These are phyloP conservation scores for Corynascus novoguineensis DNA, from an alignment of 495 filamentous ascomycete genomes.

Conservation along the genomic window DNA sequence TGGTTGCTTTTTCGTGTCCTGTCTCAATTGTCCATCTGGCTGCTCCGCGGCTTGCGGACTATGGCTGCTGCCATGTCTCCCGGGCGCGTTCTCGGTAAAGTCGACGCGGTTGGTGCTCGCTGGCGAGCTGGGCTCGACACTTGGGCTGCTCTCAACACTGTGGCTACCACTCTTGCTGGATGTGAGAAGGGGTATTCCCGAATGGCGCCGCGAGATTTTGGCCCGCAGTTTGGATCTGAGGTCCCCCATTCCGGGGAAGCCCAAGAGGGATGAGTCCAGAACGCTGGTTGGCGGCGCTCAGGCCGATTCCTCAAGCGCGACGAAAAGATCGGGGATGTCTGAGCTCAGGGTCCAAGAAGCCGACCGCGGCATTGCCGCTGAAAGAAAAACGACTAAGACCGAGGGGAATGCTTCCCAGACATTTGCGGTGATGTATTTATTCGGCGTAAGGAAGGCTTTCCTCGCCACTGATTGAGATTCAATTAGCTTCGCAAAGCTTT, in stretches of 20 bases:
- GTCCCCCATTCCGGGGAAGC: constrained; percentile 38
- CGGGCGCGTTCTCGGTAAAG: not conserved
- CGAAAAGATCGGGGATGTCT: not conserved
- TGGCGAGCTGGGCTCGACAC: constrained; percentile 10
- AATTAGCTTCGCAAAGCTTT: not conserved
- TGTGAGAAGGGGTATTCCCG: constrained; percentile 33
- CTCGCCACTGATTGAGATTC: not conserved
- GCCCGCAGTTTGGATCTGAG: constrained; percentile 43
- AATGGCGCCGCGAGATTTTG: constrained; percentile 44
- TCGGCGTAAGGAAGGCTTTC: not conserved
- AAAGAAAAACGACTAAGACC: no score
- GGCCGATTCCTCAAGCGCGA: not conserved
- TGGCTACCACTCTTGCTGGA: constrained; percentile 15
- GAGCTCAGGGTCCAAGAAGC: no score
- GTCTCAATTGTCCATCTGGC: not conserved
- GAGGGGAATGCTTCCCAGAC: not conserved
- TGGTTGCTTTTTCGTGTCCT: not conserved
- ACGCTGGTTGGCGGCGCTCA: not conserved
- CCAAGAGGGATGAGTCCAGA: not conserved
- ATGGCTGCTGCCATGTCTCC: constrained; percentile 3
- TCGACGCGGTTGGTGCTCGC: constrained; percentile 1
- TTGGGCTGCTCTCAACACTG: constrained; percentile 19
- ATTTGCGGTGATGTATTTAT: not conserved
- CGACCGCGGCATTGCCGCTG: not conserved
- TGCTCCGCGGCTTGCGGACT: not conserved